These are phyloP conservation scores for Ogataea methanolica DNA, from an alignment of 805 yeast species.

Conservation along the genomic window DNA sequence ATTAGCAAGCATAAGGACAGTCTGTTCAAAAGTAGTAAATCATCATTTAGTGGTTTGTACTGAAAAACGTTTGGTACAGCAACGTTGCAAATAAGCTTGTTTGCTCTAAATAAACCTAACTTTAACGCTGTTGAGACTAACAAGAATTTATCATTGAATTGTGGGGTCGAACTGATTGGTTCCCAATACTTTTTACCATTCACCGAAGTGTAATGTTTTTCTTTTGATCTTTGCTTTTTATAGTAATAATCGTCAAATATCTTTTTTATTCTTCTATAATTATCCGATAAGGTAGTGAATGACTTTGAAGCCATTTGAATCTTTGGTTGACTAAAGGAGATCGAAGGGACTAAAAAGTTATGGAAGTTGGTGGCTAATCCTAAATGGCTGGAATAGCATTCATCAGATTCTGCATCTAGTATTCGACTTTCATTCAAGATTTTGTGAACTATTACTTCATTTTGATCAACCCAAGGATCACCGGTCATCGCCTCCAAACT, in stretches of 20 bases:
- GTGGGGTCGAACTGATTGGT: constrained; percentile 12
- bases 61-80: constrained; percentile 39
- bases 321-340: constrained; percentile 14
- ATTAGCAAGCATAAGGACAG: constrained; percentile 29
- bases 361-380: constrained; percentile 35
- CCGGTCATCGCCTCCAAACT: constrained; percentile 46
- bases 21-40: constrained; percentile 25
- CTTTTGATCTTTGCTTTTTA: constrained; percentile 15
- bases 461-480: constrained; percentile 35
- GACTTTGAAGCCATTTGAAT: constrained; percentile 4
- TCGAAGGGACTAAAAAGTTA: constrained; percentile 23
- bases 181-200: constrained; percentile 29
- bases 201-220: constrained; percentile 19
- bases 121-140: constrained; percentile 41
- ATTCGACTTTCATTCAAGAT: constrained; percentile 38
- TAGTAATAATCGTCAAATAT: constrained; percentile 27
- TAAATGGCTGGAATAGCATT: constrained; percentile 34
- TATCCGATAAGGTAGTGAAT: constrained; percentile 23
- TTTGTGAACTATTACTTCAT: constrained; percentile 19
- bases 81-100: constrained; percentile 43
- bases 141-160: constrained; percentile 29
- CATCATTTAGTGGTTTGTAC: constrained; percentile 33
- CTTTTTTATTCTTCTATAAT: constrained; percentile 24
- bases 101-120: constrained; percentile 41
- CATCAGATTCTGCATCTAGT: constrained; percentile 37